Evolutionary conservation across 495 filamentous ascomycete species (phyloP), one percentile per base, ranked within the genome.

Genomic region (Trichoderma gamsii): DNA sequence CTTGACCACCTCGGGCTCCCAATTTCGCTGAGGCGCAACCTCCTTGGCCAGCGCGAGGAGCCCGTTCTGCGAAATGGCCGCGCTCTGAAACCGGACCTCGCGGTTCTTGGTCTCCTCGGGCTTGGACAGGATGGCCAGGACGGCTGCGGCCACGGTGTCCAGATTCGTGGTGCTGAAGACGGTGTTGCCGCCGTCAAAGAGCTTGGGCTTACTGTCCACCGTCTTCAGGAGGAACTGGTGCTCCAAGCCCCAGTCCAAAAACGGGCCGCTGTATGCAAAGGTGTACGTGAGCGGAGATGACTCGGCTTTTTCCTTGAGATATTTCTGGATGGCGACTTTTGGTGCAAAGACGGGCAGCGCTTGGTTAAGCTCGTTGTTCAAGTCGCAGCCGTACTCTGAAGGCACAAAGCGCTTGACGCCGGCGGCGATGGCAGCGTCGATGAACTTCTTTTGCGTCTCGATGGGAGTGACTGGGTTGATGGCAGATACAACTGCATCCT

Each of bases 321-420:
- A 73, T 5, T 85, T 72, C 38, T 79, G 67, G 0, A 79, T 63
- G 0, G 73, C 72, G 32, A 83, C 66, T 72, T 88, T 88, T 61
- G 71, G 69, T 1, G 67, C 73, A 71, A 81, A 84, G 56, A 86
- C 70, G 4, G 81, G 79, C 0, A 84, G 72, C 9, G 72, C 65
- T 4, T 70, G 46, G 3, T 70, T 70, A 7, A 77, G 74, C 6
- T 76, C 72, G 63, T 82, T 74, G 41, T 63, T 29, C 1, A 76
- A 76, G 66, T 87, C 77, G 59, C 72, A 76, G 46, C 86, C 86
- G 68, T 81, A 89, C 43, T 86, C 83, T 27, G 82, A 83, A 0
- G 85, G 85, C 44, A 88, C 72, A 70, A 84, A 83, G 41, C 84
- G 81, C 71, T 80, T 75, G 11, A 87, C 83, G 16, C 78, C 76